These are phyloP conservation scores for Coemansia sp. DNA, from an alignment of 192 early-diverging fungal genomes.

Conservation along the genomic window DNA sequence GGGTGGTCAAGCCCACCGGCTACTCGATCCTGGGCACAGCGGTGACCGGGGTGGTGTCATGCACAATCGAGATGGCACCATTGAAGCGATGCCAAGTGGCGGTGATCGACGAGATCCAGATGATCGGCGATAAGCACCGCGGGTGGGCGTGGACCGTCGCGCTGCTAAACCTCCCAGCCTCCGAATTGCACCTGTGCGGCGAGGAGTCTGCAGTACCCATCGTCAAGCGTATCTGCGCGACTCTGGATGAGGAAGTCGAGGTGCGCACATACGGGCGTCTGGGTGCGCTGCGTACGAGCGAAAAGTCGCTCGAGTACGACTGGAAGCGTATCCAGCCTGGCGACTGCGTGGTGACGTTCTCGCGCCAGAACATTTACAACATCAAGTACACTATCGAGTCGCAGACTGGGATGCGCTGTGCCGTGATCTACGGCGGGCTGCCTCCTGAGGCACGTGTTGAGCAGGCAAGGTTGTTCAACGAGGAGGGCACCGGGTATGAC, in stretches of 20 bases:
- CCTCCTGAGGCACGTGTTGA: conserved; percentile 90
- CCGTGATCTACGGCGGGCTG: conserved; percentile 89
- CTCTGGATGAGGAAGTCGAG: conserved; percentile 75
- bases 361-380: conserved; percentile 73
- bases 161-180: conserved; percentile 71
- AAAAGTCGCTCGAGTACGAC: conserved; percentile 56
- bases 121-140: conserved; percentile 79
- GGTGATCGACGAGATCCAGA: conserved; percentile 97
- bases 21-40: conserved; percentile 19
- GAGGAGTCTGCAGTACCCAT: conserved; percentile 83
- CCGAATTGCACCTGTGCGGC: conserved; percentile 91
- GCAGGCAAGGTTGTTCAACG: conserved; percentile 91
- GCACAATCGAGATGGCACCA: conserved; percentile 91
- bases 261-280: conserved; percentile 78
- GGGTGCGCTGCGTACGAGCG: conserved; percentile 59
- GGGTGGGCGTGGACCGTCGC: conserved; percentile 98
- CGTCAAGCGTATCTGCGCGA: conserved; percentile 67
- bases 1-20: conserved; percentile 15
- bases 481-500: conserved; percentile 68
- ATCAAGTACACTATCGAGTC: conserved; percentile 76
- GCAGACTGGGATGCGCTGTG: conserved; percentile 68
- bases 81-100: conserved; percentile 66
- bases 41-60: conserved; percentile 56
- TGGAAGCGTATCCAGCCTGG: conserved; percentile 65
- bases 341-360: conserved; percentile 92